Evolutionary conservation across 805 yeast species (phyloP), one percentile per base, ranked within the genome.

Genomic region (Saturnispora quitensis): DNA sequence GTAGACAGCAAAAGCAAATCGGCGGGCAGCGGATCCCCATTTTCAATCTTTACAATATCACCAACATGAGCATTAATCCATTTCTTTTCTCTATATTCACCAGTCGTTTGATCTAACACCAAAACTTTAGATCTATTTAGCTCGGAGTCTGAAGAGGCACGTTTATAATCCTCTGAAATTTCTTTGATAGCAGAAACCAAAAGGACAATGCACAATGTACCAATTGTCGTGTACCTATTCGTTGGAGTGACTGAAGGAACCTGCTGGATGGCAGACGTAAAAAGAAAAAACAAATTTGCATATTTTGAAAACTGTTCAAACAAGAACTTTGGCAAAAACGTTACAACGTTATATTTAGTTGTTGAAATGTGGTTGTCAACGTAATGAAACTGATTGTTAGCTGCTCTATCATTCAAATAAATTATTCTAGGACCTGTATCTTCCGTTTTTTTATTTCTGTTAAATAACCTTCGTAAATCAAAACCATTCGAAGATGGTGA

Each of bases 181-280:
- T 93, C 99, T 62, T 95, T 93, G 5, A 89, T 73, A 0, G 97
- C 99, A 2, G 98, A 89, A 1, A 93, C 97, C 22, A 84, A 62
- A 52, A 93, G 73, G 33, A 93, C 99, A 27, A 91, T 80, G 27
- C 82, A 67, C 56, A 93, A 74, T 0, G 99, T 95, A 46, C 95
- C 95, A 43, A 93, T 86, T 0, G 99, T 93, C 4, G 99, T 93
- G 63, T 82, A 93, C 68, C 97, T 72, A 69, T 93, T 93, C 0
- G 98, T 93, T 12, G 99, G 99, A 0, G 97, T 82, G 4, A 93
- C 98, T 56, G 84, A 78, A 3, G 99, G 99, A 12, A 93, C 98
- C 67, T 93, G 99, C 71, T 93, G 99, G 59, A 93, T 91, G 38
- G 80, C 75, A 1, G 97, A 86, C 0, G 99, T 93, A 71, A 88